A percentile compares a stretch with the other conserved stretches of the same genome.
These are phyloP conservation scores for Aspergillus wentii DNA, from an alignment of 495 filamentous ascomycete species.

Conservation along the genomic window DNA sequence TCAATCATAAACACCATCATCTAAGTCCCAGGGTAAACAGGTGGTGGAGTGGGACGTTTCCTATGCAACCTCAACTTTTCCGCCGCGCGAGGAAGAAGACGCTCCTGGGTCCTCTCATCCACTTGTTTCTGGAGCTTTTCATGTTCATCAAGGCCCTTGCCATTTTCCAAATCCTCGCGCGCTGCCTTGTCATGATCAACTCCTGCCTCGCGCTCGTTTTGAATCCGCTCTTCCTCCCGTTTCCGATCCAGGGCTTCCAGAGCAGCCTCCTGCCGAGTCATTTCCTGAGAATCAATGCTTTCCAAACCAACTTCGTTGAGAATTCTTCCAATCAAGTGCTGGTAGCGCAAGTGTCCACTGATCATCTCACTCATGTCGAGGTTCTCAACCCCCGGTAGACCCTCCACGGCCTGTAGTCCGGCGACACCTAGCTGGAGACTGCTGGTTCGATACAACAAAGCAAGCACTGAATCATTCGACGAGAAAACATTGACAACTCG, in stretches of 20 bases:
- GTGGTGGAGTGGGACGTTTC: too few relatives aligned
- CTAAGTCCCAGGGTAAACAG: too few relatives aligned
- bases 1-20: too few relatives aligned
- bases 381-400: conserved; percentile 67
- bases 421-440: conserved; percentile 74
- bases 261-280: conserved; percentile 55
- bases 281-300: conserved; percentile 49
- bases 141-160: conserved; percentile 30
- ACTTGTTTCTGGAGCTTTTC: conserved; percentile 36
- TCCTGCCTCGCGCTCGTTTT: conserved; percentile 38
- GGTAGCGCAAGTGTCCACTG: conserved; percentile 67
- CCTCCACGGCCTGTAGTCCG: conserved; percentile 62
- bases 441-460: conserved; percentile 71
- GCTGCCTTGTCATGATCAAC: conserved; percentile 32
- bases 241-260: conserved; percentile 53
- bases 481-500: conserved; percentile 75
- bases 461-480: conserved; percentile 71
- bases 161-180: conserved; percentile 21
- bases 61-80: too few relatives aligned
- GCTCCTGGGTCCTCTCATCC: conserved; percentile 49
- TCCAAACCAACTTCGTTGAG: conserved; percentile 64
- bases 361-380: conserved; percentile 69
- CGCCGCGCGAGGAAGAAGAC: background rate
- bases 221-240: conserved; percentile 39
- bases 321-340: conserved; percentile 63